Evolutionary conservation across 1,139 yeast species (phyloP).

Genomic region (Yamadazyma buinensis): DNA sequence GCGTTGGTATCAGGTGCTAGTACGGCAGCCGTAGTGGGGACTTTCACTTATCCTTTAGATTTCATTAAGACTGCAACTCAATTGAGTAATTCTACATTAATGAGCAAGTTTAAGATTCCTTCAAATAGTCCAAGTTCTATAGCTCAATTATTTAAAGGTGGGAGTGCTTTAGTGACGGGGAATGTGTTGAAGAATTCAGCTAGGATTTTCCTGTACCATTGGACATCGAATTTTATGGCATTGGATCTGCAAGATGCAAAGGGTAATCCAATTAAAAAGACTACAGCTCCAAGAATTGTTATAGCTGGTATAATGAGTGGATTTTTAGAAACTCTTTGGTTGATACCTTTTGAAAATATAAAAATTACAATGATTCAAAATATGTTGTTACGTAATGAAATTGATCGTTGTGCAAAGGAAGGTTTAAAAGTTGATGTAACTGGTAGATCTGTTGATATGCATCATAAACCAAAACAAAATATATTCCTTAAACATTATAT

Average conservation of each 20-base stretch:
- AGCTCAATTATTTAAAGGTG: conserved; percentile 62
- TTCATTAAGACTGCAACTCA: conserved; percentile 74
- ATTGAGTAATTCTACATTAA: conserved; percentile 39
- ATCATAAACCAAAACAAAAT: conserved; percentile 23
- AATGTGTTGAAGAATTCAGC: conserved; percentile 68
- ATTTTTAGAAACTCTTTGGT: conserved; percentile 70
- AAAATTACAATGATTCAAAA: conserved; percentile 85
- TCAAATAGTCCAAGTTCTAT: conserved; percentile 38
- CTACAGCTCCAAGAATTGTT: conserved; percentile 68
- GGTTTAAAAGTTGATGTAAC: conserved; percentile 25
- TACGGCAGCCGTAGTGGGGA: conserved; percentile 71
- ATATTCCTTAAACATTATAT: conserved; percentile 34
- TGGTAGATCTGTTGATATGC: conserved; percentile 20
- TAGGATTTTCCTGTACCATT: conserved; percentile 70
- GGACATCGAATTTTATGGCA: conserved; percentile 74
- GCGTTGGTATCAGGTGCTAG: conserved; percentile 73
- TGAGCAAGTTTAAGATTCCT: conserved; percentile 33
- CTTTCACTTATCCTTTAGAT: conserved; percentile 81
- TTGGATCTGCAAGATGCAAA: conserved; percentile 37
- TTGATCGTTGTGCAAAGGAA: conserved; percentile 18
- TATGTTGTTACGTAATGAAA: conserved; percentile 36
- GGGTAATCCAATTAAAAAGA: conserved; percentile 33
- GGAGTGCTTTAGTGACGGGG: conserved; percentile 77
- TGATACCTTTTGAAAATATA: conserved; percentile 88
- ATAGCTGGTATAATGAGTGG: conserved; percentile 90